Percentiles rank a stretch among this genome's conserved stretches.
These are phyloP conservation scores for Goniomonas avonlea DNA, from an alignment of 78 protist genomes.

Conservation along the genomic window DNA sequence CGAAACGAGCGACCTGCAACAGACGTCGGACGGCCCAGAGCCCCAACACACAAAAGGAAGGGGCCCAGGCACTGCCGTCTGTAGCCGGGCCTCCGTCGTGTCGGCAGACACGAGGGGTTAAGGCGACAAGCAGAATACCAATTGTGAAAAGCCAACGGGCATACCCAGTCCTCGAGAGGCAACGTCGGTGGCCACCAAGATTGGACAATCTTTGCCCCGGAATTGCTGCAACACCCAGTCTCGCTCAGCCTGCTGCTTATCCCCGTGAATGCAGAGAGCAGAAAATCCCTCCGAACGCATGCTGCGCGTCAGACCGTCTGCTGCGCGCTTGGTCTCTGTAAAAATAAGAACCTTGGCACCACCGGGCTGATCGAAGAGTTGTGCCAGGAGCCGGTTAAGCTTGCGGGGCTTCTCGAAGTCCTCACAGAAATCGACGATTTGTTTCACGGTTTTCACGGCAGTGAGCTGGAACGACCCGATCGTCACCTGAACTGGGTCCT, in stretches of 20 bases:
- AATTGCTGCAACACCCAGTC: conserved; percentile 52
- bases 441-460: conserved; percentile 74
- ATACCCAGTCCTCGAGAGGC: conserved; percentile 81
- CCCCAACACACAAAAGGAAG: too few relatives aligned
- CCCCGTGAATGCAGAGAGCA: conserved; percentile 87
- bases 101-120: too few relatives aligned
- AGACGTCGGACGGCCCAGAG: too few relatives aligned
- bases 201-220: conserved; percentile 28
- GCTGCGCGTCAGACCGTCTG: conserved; percentile 39
- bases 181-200: conserved; percentile 84
- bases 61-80: too few relatives aligned
- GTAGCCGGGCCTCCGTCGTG: too few relatives aligned
- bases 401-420: conserved; percentile 28
- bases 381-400: conserved; percentile 27
- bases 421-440: conserved; percentile 43
- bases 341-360: conserved; percentile 67
- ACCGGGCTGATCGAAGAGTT: not conserved
- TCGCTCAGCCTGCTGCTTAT: conserved; percentile 77
- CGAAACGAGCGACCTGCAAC: too few relatives aligned
- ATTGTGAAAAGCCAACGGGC: too few relatives aligned
- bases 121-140: too few relatives aligned
- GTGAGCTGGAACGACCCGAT: conserved; percentile 58
- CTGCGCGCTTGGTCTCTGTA: conserved; percentile 55
- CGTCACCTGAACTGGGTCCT: conserved; percentile 48
- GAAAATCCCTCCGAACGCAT: conserved; percentile 40